Conservation (phyloP, 2,329 filamentous ascomycete species). For the Cytospora mali region DNA sequence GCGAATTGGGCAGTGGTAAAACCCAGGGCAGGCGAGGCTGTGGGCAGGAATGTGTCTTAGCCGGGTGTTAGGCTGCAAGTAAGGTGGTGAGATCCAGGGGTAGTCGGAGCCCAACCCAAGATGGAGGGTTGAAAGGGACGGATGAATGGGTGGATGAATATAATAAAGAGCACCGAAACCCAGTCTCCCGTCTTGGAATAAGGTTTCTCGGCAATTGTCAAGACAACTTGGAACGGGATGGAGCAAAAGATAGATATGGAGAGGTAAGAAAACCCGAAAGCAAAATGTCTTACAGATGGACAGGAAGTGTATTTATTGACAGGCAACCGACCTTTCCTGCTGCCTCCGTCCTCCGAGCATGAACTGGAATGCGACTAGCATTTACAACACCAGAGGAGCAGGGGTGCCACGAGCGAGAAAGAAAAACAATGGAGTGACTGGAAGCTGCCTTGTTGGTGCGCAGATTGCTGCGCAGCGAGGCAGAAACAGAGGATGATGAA, state of each 20-base stretch:
- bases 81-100: conserved; percentile 24
- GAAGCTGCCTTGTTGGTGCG: conserved; percentile 23
- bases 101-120: conserved; percentile 29
- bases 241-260: neutral
- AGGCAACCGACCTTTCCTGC: conserved; percentile 23
- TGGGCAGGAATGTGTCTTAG: conserved; percentile 30
- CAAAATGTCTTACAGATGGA: conserved; percentile 27
- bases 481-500: conserved; percentile 16
- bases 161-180: conserved; percentile 12
- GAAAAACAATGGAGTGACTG: conserved; percentile 14
- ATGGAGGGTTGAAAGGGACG: conserved; percentile 6
- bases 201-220: neutral
- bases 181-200: conserved; percentile 11
- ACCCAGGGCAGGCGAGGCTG: conserved; percentile 31
- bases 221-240: neutral
- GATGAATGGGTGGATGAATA: too few relatives aligned
- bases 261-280: conserved; percentile 28
- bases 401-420: conserved; percentile 14
- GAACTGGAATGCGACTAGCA: conserved; percentile 17
- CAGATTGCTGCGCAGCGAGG: conserved; percentile 19
- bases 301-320: conserved; percentile 27
- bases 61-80: conserved; percentile 24
- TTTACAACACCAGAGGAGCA: conserved; percentile 7
- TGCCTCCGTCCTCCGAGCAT: conserved; percentile 20
- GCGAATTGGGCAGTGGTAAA: conserved; percentile 33